Evolutionary conservation across 1,139 yeast genomes (phyloP).

Genomic region (Geotrichum europaeum): DNA sequence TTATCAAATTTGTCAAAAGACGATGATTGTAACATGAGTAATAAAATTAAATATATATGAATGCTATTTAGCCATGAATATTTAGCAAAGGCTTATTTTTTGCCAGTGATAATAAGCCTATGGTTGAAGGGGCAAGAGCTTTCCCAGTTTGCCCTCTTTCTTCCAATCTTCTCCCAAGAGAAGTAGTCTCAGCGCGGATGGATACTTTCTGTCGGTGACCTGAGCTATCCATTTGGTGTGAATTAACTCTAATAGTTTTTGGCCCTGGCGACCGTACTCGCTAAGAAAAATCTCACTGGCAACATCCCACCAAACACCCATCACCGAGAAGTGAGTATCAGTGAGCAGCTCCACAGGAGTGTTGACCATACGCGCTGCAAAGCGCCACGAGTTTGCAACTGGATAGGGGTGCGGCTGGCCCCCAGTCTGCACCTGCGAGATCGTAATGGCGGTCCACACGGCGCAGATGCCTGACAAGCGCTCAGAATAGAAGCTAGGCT

Average conservation of each 20-base stretch:
- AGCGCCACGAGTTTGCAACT: slow-evolving; percentile 54
- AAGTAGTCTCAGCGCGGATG: slow-evolving; percentile 72
- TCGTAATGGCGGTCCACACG: slow-evolving; percentile 61
- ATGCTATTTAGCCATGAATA: background rate
- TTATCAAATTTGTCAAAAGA: background rate
- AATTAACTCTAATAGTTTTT: slow-evolving; percentile 48
- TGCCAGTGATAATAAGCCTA: background rate
- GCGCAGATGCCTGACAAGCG: slow-evolving; percentile 81
- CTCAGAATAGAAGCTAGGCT: slow-evolving; percentile 68
- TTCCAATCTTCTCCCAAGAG: slow-evolving; percentile 77
- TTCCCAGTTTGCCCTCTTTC: slow-evolving; percentile 38
- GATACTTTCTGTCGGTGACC: slow-evolving; percentile 47
- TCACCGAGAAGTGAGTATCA: slow-evolving; percentile 65
- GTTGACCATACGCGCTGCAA: slow-evolving; percentile 67
- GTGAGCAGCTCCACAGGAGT: slow-evolving; percentile 33
- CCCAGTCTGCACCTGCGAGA: slow-evolving; percentile 27
- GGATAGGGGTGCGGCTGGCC: slow-evolving; percentile 47
- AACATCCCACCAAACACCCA: slow-evolving; percentile 92
- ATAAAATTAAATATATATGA: background rate
- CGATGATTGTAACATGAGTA: background rate
- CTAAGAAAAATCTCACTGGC: slow-evolving; percentile 51
- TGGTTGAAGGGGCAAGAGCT: slow-evolving; percentile 24
- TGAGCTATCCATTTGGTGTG: slow-evolving; percentile 47
- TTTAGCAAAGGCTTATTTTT: background rate
- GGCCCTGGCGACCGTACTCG: slow-evolving; percentile 64